These are phyloP conservation scores for Pittosporum tobira DNA, from an alignment of 129 eudicot species.

Conservation along the genomic window DNA sequence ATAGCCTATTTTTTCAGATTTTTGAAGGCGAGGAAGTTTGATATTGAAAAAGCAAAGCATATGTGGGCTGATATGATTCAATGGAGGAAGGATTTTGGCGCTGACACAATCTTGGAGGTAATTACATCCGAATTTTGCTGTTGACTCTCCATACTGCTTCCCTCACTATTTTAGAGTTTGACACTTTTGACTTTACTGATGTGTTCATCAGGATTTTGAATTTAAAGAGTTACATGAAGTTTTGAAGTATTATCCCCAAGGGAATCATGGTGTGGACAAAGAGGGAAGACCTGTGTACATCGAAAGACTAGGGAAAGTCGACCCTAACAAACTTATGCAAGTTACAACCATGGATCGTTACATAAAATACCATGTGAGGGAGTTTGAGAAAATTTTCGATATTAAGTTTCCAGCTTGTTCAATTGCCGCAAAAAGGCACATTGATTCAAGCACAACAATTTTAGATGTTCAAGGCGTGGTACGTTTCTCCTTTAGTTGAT, in stretches of 20 bases:
- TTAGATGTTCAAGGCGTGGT: constrained; percentile 98
- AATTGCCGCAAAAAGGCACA: constrained; percentile 84
- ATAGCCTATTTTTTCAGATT: constrained; percentile 36
- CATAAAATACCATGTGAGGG: constrained; percentile 77
- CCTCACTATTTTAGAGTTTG: background rate
- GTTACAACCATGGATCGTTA: constrained; percentile 91
- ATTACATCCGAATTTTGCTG: background rate
- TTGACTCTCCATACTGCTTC: too few relatives aligned
- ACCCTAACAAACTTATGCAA: constrained; percentile 92
- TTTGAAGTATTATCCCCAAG: constrained; percentile 83
- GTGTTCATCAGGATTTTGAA: constrained; percentile 62
- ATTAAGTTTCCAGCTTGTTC: constrained; percentile 88
- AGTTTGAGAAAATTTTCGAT: constrained; percentile 69
- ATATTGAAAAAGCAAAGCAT: constrained; percentile 60
- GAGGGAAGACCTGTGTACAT: constrained; percentile 89
- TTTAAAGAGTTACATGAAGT: constrained; percentile 80
- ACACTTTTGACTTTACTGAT: constrained; percentile 12
- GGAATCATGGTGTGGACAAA: constrained; percentile 91
- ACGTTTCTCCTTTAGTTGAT: constrained; percentile 19
- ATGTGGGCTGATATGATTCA: constrained; percentile 79
- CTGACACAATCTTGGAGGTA: constrained; percentile 57
- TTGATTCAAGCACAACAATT: constrained; percentile 88
- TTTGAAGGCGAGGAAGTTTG: constrained; percentile 63
- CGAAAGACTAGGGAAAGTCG: constrained; percentile 90
- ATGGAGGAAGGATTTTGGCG: constrained; percentile 63